These are phyloP conservation scores for Colletotrichum spinosum DNA, from an alignment of 2,329 filamentous ascomycete species.

Conservation along the genomic window DNA sequence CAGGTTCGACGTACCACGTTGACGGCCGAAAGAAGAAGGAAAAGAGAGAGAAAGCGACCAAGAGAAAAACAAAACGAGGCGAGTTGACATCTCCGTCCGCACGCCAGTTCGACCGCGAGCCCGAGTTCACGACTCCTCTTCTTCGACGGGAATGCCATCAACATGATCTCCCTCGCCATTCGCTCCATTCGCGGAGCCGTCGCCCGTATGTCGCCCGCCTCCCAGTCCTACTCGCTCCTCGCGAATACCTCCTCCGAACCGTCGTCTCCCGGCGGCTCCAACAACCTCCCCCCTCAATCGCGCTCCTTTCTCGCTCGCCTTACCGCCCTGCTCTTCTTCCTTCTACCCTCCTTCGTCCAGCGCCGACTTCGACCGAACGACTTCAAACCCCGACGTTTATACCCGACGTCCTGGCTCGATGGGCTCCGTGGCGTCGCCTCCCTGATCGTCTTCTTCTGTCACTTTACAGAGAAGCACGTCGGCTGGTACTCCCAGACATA, in stretches of 20 bases:
- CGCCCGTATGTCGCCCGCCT: constrained; percentile 30
- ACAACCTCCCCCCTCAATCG: not conserved
- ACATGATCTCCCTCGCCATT: constrained; percentile 36
- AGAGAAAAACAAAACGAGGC: not conserved
- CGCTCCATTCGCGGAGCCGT: constrained; percentile 37
- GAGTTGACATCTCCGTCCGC: not conserved
- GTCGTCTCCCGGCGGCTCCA: constrained; percentile 16
- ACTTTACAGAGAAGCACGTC: constrained; percentile 57
- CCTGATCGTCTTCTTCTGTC: constrained; percentile 60
- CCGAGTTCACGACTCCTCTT: not conserved
- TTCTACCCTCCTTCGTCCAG: constrained; percentile 48
- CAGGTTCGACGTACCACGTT: no score
- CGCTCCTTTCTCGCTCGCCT: constrained; percentile 23
- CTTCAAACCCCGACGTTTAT: constrained; percentile 41
- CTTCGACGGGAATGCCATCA: constrained; percentile 17
- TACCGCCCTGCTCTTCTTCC: constrained; percentile 40
- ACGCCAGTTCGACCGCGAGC: no score
- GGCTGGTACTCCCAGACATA: constrained; percentile 48
- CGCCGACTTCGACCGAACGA: constrained; percentile 42
- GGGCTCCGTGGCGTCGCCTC: constrained; percentile 62
- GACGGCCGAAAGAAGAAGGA: not conserved
- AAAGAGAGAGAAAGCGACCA: no score
- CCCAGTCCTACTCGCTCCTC: constrained; percentile 24
- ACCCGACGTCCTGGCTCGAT: constrained; percentile 61
- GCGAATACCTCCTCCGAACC: constrained; percentile 29